Conservation (phyloP, 257 asterid species). For the Leptodermis oblonga region DNA sequence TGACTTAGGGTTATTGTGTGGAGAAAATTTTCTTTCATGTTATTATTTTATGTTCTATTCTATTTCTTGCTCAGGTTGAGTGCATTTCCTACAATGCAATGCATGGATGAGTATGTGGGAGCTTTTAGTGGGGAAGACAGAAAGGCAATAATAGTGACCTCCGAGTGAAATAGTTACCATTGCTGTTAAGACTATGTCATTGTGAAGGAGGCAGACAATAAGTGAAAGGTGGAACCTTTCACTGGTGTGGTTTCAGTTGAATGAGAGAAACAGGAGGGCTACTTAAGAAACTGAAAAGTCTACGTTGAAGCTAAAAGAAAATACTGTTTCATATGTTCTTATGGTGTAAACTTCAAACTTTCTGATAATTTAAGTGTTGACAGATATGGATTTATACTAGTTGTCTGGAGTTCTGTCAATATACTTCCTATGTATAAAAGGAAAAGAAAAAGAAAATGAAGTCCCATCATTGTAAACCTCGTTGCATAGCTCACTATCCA, state of each 20-base stretch:
- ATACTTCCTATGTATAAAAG: neutral
- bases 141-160: neutral
- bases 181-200: slow-evolving; percentile 5
- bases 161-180: slow-evolving; percentile 1
- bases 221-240: neutral
- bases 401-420: neutral
- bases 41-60: neutral
- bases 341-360: neutral
- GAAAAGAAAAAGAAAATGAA: neutral
- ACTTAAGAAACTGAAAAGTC: neutral
- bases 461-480: neutral
- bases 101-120: slow-evolving; percentile 5
- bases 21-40: slow-evolving; percentile 3
- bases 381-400: neutral
- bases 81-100: slow-evolving; percentile 4
- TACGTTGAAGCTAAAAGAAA: neutral
- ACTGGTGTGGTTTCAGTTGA: neutral
- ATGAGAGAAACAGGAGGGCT: neutral
- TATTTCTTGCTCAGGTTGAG: neutral
- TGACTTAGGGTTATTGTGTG: slow-evolving; percentile 1
- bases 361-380: no score
- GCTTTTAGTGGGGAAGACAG: slow-evolving; percentile 4
- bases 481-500: neutral
- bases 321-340: neutral
- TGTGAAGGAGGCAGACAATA: neutral